Evolutionary conservation across 768 basidiomycete genomes (phyloP).

Genomic region (Coprinellus micaceus): DNA sequence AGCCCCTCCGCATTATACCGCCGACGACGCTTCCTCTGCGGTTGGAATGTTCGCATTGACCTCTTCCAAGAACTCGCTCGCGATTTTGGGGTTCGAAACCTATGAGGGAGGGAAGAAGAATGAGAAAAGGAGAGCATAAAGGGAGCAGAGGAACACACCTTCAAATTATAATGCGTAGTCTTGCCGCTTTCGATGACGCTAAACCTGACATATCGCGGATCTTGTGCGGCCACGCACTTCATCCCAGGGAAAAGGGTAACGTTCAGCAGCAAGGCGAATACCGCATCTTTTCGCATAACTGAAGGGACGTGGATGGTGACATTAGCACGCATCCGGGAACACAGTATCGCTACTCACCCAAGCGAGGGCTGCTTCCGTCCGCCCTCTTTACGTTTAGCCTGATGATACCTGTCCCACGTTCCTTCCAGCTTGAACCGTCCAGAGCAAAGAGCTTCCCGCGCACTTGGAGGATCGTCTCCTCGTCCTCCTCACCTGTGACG

Average conservation of each 20-base stretch:
- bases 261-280: conserved; percentile 70
- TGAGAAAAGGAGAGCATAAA: conserved; percentile 8
- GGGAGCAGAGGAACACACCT: conserved; percentile 42
- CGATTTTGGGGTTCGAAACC: conserved; percentile 69
- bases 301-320: background rate
- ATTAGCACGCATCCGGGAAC: background rate
- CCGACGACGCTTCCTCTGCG: too few species aligned
- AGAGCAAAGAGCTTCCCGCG: conserved; percentile 73
- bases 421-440: conserved; percentile 67
- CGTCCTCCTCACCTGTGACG: conserved; percentile 78
- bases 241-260: conserved; percentile 76
- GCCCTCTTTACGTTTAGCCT: conserved; percentile 62
- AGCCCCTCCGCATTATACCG: too few species aligned
- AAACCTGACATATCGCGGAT: conserved; percentile 76
- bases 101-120: conserved; percentile 19
- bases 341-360: conserved; percentile 44
- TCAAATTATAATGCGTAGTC: conserved; percentile 70
- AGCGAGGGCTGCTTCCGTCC: conserved; percentile 66
- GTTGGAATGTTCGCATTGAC: conserved; percentile 47
- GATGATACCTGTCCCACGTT: conserved; percentile 68
- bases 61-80: conserved; percentile 61
- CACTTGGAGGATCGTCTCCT: conserved; percentile 71
- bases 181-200: conserved; percentile 61
- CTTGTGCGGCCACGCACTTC: conserved; percentile 67
- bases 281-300: conserved; percentile 89